Conservation (phyloP, 345 rosid species). For the Mangifera indica region DNA sequence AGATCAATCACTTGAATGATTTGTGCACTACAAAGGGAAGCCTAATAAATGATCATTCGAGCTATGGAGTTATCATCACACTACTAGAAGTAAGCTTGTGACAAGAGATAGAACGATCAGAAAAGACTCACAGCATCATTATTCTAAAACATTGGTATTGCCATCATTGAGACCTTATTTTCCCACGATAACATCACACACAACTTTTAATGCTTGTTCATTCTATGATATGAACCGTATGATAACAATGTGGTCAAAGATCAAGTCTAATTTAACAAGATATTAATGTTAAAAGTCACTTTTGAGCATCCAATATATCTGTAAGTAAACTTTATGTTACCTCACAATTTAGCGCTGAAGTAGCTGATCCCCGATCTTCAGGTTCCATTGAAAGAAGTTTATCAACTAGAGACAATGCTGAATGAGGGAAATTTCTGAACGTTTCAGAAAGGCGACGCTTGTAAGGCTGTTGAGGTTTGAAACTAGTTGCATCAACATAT, state of each 20-base stretch:
- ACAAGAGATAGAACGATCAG: not conserved
- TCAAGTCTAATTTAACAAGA: not conserved
- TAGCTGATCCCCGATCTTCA: slow-evolving; percentile 56
- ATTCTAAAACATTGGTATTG: not conserved
- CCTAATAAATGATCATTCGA: not conserved
- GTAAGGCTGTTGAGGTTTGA: slow-evolving; percentile 71
- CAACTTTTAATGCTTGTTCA: not conserved
- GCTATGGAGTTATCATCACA: not conserved
- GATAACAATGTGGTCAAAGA: not conserved
- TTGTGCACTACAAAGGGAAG: not conserved
- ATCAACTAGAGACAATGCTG: slow-evolving; percentile 60
- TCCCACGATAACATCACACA: not conserved
- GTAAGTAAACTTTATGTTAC: slow-evolving; percentile 28
- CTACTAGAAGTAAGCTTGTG: not conserved
- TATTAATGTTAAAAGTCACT: not conserved
- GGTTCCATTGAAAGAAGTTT: slow-evolving; percentile 73
- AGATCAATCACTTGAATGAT: not conserved
- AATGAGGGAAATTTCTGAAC: slow-evolving; percentile 51
- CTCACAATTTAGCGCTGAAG: slow-evolving; percentile 60
- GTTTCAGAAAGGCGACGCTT: slow-evolving; percentile 53
- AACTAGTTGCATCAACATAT: slow-evolving; percentile 68
- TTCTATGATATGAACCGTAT: not conserved
- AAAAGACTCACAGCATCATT: not conserved
- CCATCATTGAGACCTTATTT: not conserved
- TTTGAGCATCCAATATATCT: not conserved